phyloP scores from a whole-genome alignment of 169 alveolate species.

The Plasmodium berghei region DNA sequence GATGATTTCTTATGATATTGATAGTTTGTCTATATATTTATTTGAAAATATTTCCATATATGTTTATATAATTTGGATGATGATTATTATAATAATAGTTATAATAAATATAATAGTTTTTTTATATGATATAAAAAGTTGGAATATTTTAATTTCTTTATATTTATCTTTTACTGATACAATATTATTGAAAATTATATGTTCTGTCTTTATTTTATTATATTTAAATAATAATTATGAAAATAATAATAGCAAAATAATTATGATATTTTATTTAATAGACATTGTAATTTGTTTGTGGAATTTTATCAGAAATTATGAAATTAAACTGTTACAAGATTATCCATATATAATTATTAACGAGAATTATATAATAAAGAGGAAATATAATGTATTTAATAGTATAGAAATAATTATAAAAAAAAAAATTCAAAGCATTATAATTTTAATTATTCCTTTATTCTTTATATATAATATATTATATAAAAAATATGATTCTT shows the following conservation, averaged over 20 bases:
- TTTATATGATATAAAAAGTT: constrained; percentile 11
- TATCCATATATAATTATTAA: constrained; percentile 32
- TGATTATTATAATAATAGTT: constrained; percentile 11
- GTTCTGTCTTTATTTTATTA: constrained; percentile 16
- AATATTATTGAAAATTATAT: constrained; percentile 9
- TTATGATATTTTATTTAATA: constrained; percentile 32
- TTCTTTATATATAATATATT: constrained; percentile 22
- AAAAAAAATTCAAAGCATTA: constrained; percentile 8
- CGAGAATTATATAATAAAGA: neutral
- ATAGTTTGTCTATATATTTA: constrained; percentile 14
- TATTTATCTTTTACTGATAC: constrained; percentile 8
- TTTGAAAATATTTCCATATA: constrained; percentile 20
- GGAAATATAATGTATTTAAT: neutral
- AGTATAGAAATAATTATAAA: constrained; percentile 18
- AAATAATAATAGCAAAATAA: constrained; percentile 5
- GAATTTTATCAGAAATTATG: constrained; percentile 14
- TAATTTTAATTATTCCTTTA: neutral
- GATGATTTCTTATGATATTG: constrained; percentile 19
- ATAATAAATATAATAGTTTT: constrained; percentile 15
- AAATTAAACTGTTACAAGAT: neutral
- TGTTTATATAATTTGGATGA: constrained; percentile 19
- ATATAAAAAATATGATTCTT: constrained; percentile 25
- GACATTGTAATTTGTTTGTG: constrained; percentile 29
- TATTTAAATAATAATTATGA: constrained; percentile 32
- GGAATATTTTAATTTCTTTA: constrained; percentile 8